These are phyloP conservation scores for Tricholoma furcatifolium DNA, from an alignment of 768 basidiomycete species.

Conservation along the genomic window DNA sequence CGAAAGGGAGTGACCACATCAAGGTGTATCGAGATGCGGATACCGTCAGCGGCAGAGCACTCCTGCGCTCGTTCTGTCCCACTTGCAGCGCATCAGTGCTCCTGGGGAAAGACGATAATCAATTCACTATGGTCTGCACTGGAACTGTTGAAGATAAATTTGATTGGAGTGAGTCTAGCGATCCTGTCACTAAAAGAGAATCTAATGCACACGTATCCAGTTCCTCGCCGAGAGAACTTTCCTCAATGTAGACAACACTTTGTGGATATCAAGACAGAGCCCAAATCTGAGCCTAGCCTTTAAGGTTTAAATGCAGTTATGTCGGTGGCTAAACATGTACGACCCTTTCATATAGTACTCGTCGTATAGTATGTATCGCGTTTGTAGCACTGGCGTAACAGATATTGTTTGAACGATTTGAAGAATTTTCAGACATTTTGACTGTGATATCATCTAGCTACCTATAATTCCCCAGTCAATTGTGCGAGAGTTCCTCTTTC, in stretches of 20 bases:
- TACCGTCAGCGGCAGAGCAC: constrained; percentile 21
- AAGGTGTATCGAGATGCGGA: constrained; percentile 21
- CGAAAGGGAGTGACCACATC: constrained; percentile 21
- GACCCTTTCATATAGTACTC: no score
- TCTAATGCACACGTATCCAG: constrained; percentile 11
- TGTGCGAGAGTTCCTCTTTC: no score
- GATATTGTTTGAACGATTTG: no score
- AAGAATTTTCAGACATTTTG: no score
- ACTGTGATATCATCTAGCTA: no score
- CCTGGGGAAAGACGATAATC: constrained; percentile 16
- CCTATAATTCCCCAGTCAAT: no score
- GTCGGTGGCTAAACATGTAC: no score
- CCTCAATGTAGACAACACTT: constrained; percentile 21
- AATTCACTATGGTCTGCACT: constrained; percentile 23
- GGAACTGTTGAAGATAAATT: constrained; percentile 30
- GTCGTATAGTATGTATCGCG: no score
- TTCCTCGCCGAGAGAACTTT: constrained; percentile 28
- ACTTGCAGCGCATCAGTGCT: constrained; percentile 26
- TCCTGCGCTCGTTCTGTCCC: constrained; percentile 26
- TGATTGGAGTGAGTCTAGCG: constrained; percentile 24
- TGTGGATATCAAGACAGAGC: constrained; percentile 21
- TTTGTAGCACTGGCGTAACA: no score
- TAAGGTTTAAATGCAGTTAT: no score
- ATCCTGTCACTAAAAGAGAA: neutral
- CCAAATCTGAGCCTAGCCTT: constrained; percentile 13